A percentile compares a stretch with the other conserved stretches of the same genome.
Conservation (phyloP, 176 grass and related monocot genomes). For the Oryza longistaminata region DNA sequence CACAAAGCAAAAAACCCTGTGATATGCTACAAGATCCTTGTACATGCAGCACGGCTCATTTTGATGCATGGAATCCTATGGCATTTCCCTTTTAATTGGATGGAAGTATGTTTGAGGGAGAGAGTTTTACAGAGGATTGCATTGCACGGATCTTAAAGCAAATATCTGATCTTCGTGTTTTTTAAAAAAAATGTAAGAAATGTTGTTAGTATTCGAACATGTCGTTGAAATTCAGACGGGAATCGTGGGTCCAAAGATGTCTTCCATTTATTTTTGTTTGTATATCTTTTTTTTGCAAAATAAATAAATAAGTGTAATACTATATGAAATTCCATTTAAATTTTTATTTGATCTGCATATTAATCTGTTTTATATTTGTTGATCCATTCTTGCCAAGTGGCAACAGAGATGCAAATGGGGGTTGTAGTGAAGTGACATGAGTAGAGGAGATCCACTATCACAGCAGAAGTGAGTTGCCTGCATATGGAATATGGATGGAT, state of each 20-base stretch:
- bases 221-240: background rate
- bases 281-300: background rate
- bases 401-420: constrained; percentile 27
- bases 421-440: constrained; percentile 9
- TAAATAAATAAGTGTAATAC: background rate
- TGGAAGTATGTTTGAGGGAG: background rate
- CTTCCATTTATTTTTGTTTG: background rate
- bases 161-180: background rate
- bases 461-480: background rate
- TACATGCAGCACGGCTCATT: background rate
- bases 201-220: background rate
- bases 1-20: background rate
- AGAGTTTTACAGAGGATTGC: background rate
- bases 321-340: background rate
- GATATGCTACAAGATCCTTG: constrained; percentile 16
- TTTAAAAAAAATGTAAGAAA: background rate
- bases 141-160: background rate
- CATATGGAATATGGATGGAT: background rate
- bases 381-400: background rate
- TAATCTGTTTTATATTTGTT: background rate
- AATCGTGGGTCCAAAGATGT: background rate
- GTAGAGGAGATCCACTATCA: constrained; percentile 21
- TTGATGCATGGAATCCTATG: constrained; percentile 25
- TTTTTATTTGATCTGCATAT: background rate
- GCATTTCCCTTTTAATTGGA: background rate